Evolutionary conservation across 331 rosid genomes (phyloP).

Genomic region (Malus hybrid): DNA sequence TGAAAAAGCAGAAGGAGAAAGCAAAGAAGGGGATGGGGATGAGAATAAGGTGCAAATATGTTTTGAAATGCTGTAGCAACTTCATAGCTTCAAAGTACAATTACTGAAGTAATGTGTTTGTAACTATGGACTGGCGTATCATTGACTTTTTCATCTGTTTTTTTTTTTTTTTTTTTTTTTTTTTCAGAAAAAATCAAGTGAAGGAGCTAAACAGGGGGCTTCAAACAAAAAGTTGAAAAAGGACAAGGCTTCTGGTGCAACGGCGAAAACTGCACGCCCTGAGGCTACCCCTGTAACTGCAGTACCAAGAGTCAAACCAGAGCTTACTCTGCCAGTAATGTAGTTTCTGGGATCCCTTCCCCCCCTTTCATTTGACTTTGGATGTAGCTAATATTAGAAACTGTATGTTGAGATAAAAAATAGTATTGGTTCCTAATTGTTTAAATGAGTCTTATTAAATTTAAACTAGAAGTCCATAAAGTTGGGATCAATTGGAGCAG

Average conservation of each 20-base stretch:
- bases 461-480: neutral
- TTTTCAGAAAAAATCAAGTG: slow-evolving; percentile 71
- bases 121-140: neutral
- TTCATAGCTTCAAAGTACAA: neutral
- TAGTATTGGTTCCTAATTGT: neutral
- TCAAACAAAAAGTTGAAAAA: slow-evolving; percentile 71
- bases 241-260: slow-evolving; percentile 73
- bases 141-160: slow-evolving; percentile 9
- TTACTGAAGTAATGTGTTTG: neutral
- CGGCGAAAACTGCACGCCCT: slow-evolving; percentile 58
- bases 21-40: slow-evolving; percentile 74
- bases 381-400: neutral
- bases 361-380: neutral
- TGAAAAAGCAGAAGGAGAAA: slow-evolving; percentile 84
- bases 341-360: slow-evolving; percentile 34
- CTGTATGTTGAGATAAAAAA: neutral
- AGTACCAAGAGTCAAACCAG: slow-evolving; percentile 93
- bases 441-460: neutral
- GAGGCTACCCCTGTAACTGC: slow-evolving; percentile 48
- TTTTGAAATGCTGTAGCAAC: neutral
- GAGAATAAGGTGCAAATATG: slow-evolving; percentile 68
- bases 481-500: neutral
- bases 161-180: neutral
- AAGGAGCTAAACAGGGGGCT: slow-evolving; percentile 86
- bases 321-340: slow-evolving; percentile 77